Evolutionary conservation across 177 flowering plant genomes (phyloP).

Genomic region (Vitis hybrid): DNA sequence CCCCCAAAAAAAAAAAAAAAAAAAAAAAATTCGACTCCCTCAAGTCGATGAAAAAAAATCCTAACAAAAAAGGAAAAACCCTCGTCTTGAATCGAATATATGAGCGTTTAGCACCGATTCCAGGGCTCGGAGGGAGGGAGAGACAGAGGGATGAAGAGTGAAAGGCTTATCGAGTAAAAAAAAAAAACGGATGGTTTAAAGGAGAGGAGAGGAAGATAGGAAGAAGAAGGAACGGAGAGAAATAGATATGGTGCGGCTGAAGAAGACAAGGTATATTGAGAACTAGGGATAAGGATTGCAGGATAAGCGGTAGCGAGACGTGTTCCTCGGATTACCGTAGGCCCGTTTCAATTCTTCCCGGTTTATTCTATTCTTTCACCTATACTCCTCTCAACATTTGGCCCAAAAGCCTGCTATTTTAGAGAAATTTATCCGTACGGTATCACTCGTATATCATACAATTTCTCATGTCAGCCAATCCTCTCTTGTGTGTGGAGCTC

Average conservation of each 20-base stretch:
- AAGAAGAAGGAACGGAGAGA: slow-evolving; percentile 8
- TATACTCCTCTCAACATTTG: not conserved
- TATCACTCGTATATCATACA: not conserved
- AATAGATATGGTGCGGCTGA: not conserved
- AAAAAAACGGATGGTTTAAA: not conserved
- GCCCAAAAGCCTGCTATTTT: not conserved
- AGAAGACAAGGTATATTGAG: slow-evolving; percentile 5
- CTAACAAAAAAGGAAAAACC: not conserved
- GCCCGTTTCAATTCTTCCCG: slow-evolving; percentile 10
- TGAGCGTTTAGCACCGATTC: not conserved
- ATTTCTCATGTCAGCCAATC: not conserved
- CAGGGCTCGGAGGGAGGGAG: not conserved
- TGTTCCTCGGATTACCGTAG: slow-evolving; percentile 38
- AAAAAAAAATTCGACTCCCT: not conserved
- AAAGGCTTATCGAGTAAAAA: not conserved
- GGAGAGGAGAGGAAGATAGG: slow-evolving; percentile 5
- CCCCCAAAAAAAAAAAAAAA: not conserved
- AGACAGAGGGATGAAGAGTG: not conserved
- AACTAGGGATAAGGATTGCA: slow-evolving; percentile 45
- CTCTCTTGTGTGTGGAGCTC: not conserved
- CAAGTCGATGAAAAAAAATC: not conserved
- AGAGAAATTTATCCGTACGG: not conserved
- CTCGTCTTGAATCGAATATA: not conserved
- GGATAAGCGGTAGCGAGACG: slow-evolving; percentile 37
- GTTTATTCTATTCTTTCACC: not conserved